Conservation (phyloP, 352 stramenopile genomes). For the Pythium dissotocum region DNA sequence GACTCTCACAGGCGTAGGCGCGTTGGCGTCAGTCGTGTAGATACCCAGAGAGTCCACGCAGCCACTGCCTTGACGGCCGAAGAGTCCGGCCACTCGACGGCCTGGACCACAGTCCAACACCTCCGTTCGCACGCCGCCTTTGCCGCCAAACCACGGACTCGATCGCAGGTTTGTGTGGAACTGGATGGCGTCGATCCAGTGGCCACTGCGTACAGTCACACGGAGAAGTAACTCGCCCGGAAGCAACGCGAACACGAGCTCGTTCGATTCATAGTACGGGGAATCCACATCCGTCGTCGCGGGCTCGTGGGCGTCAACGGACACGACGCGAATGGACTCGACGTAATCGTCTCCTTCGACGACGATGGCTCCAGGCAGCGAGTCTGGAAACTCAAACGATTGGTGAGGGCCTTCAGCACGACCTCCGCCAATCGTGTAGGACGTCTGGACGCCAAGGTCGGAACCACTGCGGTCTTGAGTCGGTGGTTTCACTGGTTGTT, state of each 20-base stretch:
- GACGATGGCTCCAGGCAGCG: slow-evolving; percentile 31
- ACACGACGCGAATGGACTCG: slow-evolving; percentile 35
- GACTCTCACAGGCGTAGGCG: not conserved
- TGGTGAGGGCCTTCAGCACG: slow-evolving; percentile 26
- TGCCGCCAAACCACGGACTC: slow-evolving; percentile 52
- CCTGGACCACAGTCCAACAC: slow-evolving; percentile 33
- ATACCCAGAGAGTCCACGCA: slow-evolving; percentile 43
- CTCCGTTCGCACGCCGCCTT: slow-evolving; percentile 27
- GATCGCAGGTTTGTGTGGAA: slow-evolving; percentile 46
- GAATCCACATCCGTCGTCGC: slow-evolving; percentile 20
- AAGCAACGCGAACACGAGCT: slow-evolving; percentile 53
- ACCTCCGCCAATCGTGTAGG: slow-evolving; percentile 15
- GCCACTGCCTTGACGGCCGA: slow-evolving; percentile 35
- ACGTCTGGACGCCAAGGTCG: not conserved
- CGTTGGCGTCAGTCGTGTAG: slow-evolving; percentile 8
- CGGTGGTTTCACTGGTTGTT: not conserved
- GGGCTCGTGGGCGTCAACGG: slow-evolving; percentile 25
- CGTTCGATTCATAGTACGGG: slow-evolving; percentile 29
- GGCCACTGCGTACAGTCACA: slow-evolving; percentile 45
- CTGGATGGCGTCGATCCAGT: slow-evolving; percentile 55
- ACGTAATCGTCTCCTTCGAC: slow-evolving; percentile 43
- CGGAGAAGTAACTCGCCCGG: slow-evolving; percentile 39
- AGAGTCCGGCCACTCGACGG: slow-evolving; percentile 40
- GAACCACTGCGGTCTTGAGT: not conserved
- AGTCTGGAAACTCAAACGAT: slow-evolving; percentile 11